Base-by-base conservation (phyloP, 2,329 filamentous ascomycete species). In the Myriosclerotinia scirpicola region DNA sequence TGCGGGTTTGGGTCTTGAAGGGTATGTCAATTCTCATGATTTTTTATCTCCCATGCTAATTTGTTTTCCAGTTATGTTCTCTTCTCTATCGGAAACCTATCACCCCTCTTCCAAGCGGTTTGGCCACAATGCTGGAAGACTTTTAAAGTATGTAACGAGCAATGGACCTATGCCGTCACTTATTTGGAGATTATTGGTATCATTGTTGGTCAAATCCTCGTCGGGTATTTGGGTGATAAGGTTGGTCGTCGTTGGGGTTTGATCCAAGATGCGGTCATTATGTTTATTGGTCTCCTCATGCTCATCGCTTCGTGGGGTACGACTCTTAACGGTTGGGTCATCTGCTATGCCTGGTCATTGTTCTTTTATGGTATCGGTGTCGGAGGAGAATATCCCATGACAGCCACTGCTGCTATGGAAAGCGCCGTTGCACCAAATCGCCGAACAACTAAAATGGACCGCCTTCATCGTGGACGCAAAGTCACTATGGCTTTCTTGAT, bases 401-500 rank as follows among this genome's bases (percentile, higher is more conserved):
- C 94, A 44, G 94, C 94, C 22, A 97, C 94, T 15, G 93, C 92
- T 11, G 93, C 93, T 68, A 96, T 98, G 87, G 93, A 97, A 78
- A 92, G 93, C 75, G 90, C 92, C 20, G 90, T 93, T 55, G 87
- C 91, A n/a, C 81, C 92, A 48, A 93, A 94, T 69, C 93, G 90
- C 78, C 81, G 97, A 64, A 97, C 94, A 8, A 97, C 93, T 67
- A 90, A 89, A 69, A 92, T 97, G 64, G 94, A 98, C 78, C 92
- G 94, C 77, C 87, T 98, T 64, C 94, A 98, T 82, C 92, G 94
- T 80, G 94, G 94, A 71, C 91, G 94, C 76, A 96, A 96, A 79
- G 94, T 97, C 77, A 97, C 93, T 71, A 92, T 90, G 78, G 93
- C 94, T 67, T 98, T 98, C 82, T 80, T 98, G 80, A 97, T 98